These are phyloP conservation scores for Zygoascus sp. DNA, from an alignment of 1,139 yeast species.

Conservation along the genomic window DNA sequence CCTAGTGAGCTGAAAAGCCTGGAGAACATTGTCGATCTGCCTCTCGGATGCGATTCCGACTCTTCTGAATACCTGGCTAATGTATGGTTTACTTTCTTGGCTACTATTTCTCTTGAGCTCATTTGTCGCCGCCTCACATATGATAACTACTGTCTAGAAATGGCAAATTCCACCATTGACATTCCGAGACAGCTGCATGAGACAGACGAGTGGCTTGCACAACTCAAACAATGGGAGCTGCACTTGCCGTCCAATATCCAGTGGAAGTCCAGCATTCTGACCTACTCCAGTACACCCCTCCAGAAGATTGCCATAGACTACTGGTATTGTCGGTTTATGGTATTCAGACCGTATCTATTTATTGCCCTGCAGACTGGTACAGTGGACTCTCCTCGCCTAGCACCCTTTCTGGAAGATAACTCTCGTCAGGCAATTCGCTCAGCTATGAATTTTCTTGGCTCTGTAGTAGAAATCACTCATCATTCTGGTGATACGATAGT, in stretches of 20 bases:
- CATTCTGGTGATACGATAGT: constrained; percentile 3
- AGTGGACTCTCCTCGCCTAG: background rate
- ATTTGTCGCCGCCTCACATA: background rate
- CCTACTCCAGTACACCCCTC: background rate
- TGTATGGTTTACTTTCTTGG: constrained; percentile 4
- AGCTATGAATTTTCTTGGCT: background rate
- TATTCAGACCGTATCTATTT: background rate
- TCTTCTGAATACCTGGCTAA: constrained; percentile 1
- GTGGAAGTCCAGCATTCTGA: background rate
- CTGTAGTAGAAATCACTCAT: background rate
- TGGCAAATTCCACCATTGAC: background rate
- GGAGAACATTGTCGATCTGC: constrained; percentile 3
- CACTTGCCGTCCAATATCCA: constrained; percentile 1
- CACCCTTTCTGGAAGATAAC: background rate
- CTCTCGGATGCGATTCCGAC: constrained; percentile 5
- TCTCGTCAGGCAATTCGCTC: background rate
- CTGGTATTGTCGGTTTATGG: constrained; percentile 1
- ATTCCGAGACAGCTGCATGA: background rate
- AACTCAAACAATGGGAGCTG: constrained; percentile 5
- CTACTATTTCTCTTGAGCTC: background rate
- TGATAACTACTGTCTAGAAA: background rate
- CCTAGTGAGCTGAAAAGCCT: constrained; percentile 1
- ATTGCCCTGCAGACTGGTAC: background rate
- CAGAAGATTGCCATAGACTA: constrained; percentile 1
- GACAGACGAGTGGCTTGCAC: constrained; percentile 4